Evolutionary conservation across 2,329 filamentous ascomycete species (phyloP), one percentile per base, ranked within the genome.

Genomic region (Chrysoporthe deuterocubensis): DNA sequence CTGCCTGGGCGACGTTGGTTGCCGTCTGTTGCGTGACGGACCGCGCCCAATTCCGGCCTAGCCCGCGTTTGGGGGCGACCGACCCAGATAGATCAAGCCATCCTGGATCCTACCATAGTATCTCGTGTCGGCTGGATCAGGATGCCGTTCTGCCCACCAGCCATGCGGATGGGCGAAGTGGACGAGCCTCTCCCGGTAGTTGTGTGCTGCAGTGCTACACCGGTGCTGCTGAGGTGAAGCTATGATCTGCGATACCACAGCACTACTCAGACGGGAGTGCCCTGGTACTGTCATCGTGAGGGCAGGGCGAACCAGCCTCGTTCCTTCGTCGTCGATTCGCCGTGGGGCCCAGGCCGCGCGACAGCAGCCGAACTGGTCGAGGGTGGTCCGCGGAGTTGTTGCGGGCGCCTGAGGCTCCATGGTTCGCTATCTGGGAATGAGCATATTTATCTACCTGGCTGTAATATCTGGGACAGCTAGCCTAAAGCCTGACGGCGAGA

Each of bases 11-110:
- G 57, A 43, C 42, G 26, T 43, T 11, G 57, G 44, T 42, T 60
- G 57, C 57, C 57, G 57, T n/a, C 42, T 59, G 6, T 43, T 43
- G 57, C 57, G 57, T 42, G 42, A 60, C 57, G 42, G 57, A 43
- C 57, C n/a, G 57, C 57, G 21, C 42, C 57, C 42, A 14, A n/a
- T 44, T 60, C 42, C 37, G 37, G 57, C 40, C 57, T 60, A 60
- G 57, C 37, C 37, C 40, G 21, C 37, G 50, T 54, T 32, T 54
- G 50, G 50, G 50, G 50, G 26, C 16, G 50, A 54, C 50, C 50
- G 50, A 21, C 32, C 32, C 50, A 54, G 50, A 54, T 54, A 54
- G 50, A 32, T 32, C 50, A 13, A 54, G 57, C 40, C 40, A 44
- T 43, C 42, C 57, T 60, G n/a, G 57, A 44, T 43, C 42, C 57